Base-by-base conservation (phyloP, 495 filamentous ascomycete species). In the Staphylotrichum longicolle region DNA sequence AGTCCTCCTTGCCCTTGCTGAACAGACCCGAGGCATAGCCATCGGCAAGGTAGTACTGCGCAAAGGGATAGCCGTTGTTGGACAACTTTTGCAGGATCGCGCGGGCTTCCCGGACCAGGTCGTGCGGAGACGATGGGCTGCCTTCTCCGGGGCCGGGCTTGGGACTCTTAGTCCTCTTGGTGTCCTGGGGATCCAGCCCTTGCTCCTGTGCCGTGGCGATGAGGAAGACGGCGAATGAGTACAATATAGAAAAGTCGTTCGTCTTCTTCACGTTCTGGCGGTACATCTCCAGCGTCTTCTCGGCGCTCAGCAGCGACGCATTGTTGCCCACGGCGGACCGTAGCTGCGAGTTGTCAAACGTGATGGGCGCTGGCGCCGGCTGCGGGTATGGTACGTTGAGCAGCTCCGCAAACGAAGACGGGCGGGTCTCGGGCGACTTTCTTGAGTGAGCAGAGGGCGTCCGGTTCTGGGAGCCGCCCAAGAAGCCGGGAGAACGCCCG, bases 241-340 rank as follows among this genome's bases (percentile, higher is more conserved):
- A 98, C 70, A 96, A 90, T 32, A 93, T 85, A 6, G 86, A 83
- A 5, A 88, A 84, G 69, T 97, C 91, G 62, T 90, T 93, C 0
- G 93, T 93, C 73, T 98, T 99, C 79, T 96, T 98, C 30, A 96
- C 89, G 70, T 96, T 98, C 45, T 87, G 86, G 35, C 95, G 82
- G 69, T 99, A 99, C 93, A 97, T 96, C 61, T 98, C 93, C 58
- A 99, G 81, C 2, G 94, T 98, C 70, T 96, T 88, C 68, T 89
- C 87, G 40, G 90, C 87, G 69, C 91, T 93, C 33, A 99, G 81
- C 9, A 98, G 79, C 3, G 91, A 95, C 15, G 93, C 93, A 70
- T 94, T 93, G 63, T 83, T 87, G 20, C 94, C 94, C 14, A 98
- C 87, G n/a, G 82, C 83, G 48, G 82, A 82, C 57, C 86, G 85